Evolutionary conservation across 345 rosid genomes (phyloP).

Genomic region (Boechera stricta): DNA sequence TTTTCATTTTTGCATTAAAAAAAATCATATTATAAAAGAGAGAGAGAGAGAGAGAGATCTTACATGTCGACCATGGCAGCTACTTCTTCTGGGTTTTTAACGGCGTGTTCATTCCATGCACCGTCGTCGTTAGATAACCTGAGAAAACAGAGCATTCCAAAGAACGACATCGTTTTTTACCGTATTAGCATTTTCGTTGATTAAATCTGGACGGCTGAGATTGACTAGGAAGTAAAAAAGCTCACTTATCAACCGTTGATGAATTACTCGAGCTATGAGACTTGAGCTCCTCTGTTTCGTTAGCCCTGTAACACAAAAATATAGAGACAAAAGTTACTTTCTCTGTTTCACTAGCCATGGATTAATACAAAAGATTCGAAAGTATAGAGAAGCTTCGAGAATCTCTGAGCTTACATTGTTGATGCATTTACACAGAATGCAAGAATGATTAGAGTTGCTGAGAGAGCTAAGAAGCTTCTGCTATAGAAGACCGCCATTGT

Average conservation of each 20-base stretch:
- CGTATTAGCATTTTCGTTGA: neutral
- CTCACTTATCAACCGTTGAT: conserved; percentile 40
- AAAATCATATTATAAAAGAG: neutral
- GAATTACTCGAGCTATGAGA: conserved; percentile 33
- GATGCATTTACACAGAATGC: conserved; percentile 51
- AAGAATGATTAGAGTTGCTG: conserved; percentile 46
- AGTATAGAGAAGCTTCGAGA: neutral
- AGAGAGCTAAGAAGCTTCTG: conserved; percentile 47
- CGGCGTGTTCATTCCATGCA: conserved; percentile 63
- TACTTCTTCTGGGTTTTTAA: conserved; percentile 70
- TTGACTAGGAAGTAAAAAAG: neutral
- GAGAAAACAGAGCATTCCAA: neutral
- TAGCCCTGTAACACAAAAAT: conserved; percentile 30
- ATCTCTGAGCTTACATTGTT: conserved; percentile 28
- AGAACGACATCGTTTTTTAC: conserved; percentile 1
- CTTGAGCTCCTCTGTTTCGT: conserved; percentile 43
- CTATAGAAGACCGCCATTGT: conserved; percentile 53
- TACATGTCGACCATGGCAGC: conserved; percentile 77
- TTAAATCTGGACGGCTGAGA: conserved; percentile 27
- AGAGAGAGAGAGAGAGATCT: conserved; percentile 39
- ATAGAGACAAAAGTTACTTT: conserved; percentile 12
- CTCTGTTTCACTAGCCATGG: neutral
- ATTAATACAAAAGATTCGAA: neutral
- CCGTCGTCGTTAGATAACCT: conserved; percentile 44
- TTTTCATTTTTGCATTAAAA: neutral